Evolutionary conservation across 345 rosid species (phyloP).

Genomic region (Gossypium arboreum): DNA sequence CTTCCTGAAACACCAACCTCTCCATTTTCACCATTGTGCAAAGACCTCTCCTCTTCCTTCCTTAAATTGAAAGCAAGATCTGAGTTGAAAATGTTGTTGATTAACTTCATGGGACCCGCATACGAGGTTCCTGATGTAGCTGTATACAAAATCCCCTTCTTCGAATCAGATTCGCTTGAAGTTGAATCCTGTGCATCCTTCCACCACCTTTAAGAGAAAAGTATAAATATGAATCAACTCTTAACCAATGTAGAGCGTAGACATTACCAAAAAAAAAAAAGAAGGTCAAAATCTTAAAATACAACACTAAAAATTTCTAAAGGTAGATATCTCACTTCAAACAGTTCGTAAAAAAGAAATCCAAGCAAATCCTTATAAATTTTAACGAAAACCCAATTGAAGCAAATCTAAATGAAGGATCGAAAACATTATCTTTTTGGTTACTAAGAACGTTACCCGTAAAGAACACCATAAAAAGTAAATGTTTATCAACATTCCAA

Average conservation of each 20-base stretch:
- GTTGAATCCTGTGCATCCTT: conserved; percentile 62
- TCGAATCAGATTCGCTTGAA: conserved; percentile 43
- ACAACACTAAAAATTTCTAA: neutral
- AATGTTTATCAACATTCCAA: neutral
- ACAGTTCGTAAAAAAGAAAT: neutral
- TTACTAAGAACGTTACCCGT: neutral
- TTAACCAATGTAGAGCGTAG: conserved; percentile 10
- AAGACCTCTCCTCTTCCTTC: conserved; percentile 65
- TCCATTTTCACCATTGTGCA: conserved; percentile 47
- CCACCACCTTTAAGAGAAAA: conserved; percentile 73
- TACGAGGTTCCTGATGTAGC: conserved; percentile 63
- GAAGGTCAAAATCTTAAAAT: neutral
- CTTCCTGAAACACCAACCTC: conserved; percentile 83
- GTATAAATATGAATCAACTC: neutral
- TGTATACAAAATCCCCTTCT: conserved; percentile 60
- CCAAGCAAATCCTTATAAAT: neutral
- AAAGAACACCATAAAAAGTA: neutral
- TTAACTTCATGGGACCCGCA: conserved; percentile 87
- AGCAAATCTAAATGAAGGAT: neutral
- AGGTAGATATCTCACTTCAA: neutral
- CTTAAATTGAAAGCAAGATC: conserved; percentile 73
- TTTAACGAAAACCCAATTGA: neutral
- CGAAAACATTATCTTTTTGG: neutral
- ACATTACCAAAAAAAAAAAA: conserved; percentile 2
- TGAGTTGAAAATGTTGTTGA: conserved; percentile 78